phyloP scores from a whole-genome alignment of 177 flowering plant genomes.

The Telopea speciosissima region DNA sequence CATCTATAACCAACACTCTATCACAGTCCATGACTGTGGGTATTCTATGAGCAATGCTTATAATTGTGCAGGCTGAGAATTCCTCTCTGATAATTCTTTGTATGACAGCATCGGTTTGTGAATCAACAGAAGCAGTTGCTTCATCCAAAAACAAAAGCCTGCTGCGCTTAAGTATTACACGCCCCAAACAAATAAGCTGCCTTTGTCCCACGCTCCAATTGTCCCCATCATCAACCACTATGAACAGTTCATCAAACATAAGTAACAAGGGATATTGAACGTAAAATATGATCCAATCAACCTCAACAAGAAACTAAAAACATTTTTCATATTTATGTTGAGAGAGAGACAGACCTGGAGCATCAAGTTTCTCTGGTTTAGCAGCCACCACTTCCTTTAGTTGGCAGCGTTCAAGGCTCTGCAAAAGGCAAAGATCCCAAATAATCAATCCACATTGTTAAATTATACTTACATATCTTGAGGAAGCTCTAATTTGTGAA shows the following conservation, averaged over 20 bases:
- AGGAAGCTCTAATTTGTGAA: no score
- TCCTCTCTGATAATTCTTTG: conserved; percentile 93
- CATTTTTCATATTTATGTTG: no score
- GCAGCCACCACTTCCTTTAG: conserved; percentile 79
- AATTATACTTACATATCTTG: no score
- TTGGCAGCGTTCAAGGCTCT: conserved; percentile 92
- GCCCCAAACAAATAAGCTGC: conserved; percentile 88
- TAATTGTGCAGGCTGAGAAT: conserved; percentile 77
- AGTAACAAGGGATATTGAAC: background rate
- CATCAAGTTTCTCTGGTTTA: conserved; percentile 78
- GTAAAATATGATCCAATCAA: no score
- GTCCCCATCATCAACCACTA: conserved; percentile 86
- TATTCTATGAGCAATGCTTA: conserved; percentile 98
- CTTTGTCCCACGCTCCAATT: conserved; percentile 99
- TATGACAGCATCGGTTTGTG: conserved; percentile 82
- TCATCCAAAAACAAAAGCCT: conserved; percentile 87
- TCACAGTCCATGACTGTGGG: conserved; percentile 99
- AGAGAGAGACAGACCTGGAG: conserved; percentile 42
- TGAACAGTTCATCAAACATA: background rate
- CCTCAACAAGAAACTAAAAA: no score
- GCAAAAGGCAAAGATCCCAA: background rate
- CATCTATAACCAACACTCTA: conserved; percentile 83
- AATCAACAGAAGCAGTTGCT: conserved; percentile 95
- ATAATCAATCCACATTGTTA: background rate
- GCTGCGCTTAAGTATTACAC: conserved; percentile 86